phyloP scores from a whole-genome alignment of 2,329 filamentous ascomycete species.

The Aspergillus sp. region DNA sequence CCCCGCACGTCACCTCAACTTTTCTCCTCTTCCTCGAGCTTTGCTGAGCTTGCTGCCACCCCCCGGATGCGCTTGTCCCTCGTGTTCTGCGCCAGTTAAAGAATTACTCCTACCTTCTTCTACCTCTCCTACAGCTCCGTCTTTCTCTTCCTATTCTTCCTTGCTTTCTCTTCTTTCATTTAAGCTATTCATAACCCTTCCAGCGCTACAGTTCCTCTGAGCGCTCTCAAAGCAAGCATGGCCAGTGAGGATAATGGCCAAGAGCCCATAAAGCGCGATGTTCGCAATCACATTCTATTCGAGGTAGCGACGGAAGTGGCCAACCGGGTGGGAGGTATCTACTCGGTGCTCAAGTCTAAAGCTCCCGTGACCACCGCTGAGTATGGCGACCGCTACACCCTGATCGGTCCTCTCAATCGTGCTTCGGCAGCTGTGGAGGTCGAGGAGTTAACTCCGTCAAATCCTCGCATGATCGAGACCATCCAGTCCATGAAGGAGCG shows the following conservation, averaged over 20 bases:
- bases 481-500: slow-evolving; percentile 92
- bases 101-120: background rate
- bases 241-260: slow-evolving; percentile 61
- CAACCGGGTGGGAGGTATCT: slow-evolving; percentile 97
- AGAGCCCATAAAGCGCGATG: slow-evolving; percentile 61
- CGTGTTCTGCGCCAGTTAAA: background rate
- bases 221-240: slow-evolving; percentile 11
- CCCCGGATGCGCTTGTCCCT: too few relatives aligned
- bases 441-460: slow-evolving; percentile 83
- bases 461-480: slow-evolving; percentile 74
- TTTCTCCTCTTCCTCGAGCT: background rate
- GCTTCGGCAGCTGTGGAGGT: slow-evolving; percentile 96
- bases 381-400: slow-evolving; percentile 95
- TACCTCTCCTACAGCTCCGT: background rate
- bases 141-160: background rate
- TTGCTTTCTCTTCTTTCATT: background rate
- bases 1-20: slow-evolving; percentile 6
- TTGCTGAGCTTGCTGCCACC: background rate
- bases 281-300: slow-evolving; percentile 94
- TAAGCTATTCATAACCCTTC: background rate
- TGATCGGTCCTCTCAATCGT: slow-evolving; percentile 92
- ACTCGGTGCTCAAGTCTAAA: slow-evolving; percentile 98
- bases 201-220: background rate
- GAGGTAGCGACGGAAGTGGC: slow-evolving; percentile 97
- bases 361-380: slow-evolving; percentile 95